Evolutionary conservation across 768 basidiomycete genomes (phyloP), one percentile per base, ranked within the genome.

Genomic region (Xerocomus potaroensis): DNA sequence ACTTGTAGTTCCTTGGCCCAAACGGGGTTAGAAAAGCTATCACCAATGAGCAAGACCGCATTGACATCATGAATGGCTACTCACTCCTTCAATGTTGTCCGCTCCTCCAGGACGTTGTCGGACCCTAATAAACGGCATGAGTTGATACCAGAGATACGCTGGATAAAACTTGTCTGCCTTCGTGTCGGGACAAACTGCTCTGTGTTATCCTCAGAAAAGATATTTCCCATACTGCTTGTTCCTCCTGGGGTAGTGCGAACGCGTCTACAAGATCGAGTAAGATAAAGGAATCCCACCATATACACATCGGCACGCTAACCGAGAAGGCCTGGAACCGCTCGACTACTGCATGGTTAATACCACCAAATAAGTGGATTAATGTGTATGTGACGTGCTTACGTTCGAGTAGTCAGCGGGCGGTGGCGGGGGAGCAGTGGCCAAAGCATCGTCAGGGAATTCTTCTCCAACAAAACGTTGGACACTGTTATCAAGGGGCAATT

Each of bases 141-240:
- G 7, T 47, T 29, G 37, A 29, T 18, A 43, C 8, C 7, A 5
- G 19, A 4, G 4, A 31, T 5, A 37, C 11, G 18, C 1, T 18
- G 9, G 15, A 16, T 8, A 49, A 41, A 38, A 24, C 9, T 32
- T 32, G 23, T 69, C 19, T 64, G 82, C 85, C 79, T 76, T 56
- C 86, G 80, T 15, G 84, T 84, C 5, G 86, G 86, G 55, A 80
- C 78, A 61, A 84, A 87, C 46, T 73, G 70, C 21, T 74, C 69
- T 16, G 55, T 27, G 12, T 53, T 64, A 8, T 73, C 73, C 0
- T 65, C 45, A 27, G 70, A 73, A 72, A 80, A 84, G 33, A 85
- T 67, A 21, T 29, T 47, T 42, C 44, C 62, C 4, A 69, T 48
- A 36, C 52, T 65, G 27, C 55, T 55, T 19, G 31, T 22, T 5